Conservation (phyloP, 192 early-diverging fungal genomes). For the Spizellomyces sp. region DNA sequence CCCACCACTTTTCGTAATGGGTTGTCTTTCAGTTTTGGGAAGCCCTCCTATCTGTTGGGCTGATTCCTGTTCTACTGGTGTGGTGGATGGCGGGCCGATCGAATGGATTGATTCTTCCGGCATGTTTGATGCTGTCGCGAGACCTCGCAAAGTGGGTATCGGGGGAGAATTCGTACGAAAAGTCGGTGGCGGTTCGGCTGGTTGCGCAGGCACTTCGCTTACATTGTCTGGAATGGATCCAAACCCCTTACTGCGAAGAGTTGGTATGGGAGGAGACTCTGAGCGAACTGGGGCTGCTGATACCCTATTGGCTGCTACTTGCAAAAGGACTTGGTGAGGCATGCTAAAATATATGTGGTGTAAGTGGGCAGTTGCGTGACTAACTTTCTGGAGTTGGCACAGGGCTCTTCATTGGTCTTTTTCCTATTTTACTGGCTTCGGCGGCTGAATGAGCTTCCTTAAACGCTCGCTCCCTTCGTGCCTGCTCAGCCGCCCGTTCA, state of each 20-base stretch:
- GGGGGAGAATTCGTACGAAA: slow-evolving; percentile 1
- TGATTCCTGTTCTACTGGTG: neutral
- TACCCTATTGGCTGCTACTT: neutral
- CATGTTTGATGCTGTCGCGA: neutral
- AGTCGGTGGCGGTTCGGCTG: neutral
- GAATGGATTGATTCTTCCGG: neutral
- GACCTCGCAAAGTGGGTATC: neutral
- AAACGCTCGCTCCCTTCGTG: slow-evolving; percentile 8
- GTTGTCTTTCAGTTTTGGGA: neutral
- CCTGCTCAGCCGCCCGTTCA: slow-evolving; percentile 16
- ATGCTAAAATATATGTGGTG: neutral
- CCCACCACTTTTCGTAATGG: neutral
- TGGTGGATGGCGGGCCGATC: neutral
- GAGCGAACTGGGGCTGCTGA: slow-evolving; percentile 4
- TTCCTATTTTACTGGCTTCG: slow-evolving; percentile 1
- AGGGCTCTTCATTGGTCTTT: neutral
- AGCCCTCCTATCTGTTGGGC: neutral
- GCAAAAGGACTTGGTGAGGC: neutral
- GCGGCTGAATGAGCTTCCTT: slow-evolving; percentile 8
- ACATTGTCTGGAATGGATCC: neutral
- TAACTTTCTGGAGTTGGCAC: neutral
- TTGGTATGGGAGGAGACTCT: slow-evolving; percentile 16
- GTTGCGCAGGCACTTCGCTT: neutral
- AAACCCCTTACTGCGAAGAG: slow-evolving; percentile 5
- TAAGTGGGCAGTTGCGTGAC: neutral